Percentiles rank a stretch among this genome's conserved stretches.
phyloP scores from a whole-genome alignment of 2,329 filamentous ascomycete genomes.

The Chaetomium olivaceum region DNA sequence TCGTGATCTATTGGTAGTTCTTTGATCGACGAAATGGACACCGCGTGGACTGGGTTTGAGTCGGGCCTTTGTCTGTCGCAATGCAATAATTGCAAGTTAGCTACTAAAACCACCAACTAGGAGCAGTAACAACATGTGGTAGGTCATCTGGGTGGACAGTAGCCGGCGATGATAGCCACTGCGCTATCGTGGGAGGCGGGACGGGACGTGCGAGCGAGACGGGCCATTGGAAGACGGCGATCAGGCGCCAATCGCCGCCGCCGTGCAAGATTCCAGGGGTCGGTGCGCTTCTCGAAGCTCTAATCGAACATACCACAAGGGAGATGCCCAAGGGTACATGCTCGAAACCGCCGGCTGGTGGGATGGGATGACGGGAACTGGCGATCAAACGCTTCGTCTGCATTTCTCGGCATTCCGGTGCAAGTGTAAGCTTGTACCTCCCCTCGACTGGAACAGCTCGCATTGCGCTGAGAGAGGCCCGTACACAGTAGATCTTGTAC shows the following conservation, averaged over 20 bases:
- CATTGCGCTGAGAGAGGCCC: background rate
- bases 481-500: background rate
- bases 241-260: conserved; percentile 24
- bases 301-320: conserved; percentile 7
- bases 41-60: background rate
- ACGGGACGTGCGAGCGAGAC: conserved; percentile 9
- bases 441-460: background rate
- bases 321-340: background rate
- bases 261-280: conserved; percentile 7
- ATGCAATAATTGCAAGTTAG: conserved; percentile 25
- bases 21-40: conserved; percentile 21
- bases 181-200: background rate
- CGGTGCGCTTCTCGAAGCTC: conserved; percentile 30
- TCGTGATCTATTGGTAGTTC: conserved; percentile 12
- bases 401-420: conserved; percentile 4
- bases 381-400: conserved; percentile 35
- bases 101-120: conserved; percentile 12
- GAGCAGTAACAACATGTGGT: conserved; percentile 1
- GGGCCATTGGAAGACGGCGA: conserved; percentile 16
- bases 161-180: background rate
- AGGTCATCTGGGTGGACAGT: conserved; percentile 2
- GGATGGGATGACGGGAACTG: conserved; percentile 12
- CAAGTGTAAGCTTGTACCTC: background rate
- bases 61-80: conserved; percentile 16
- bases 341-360: background rate